Base-by-base conservation (phyloP, 2,329 filamentous ascomycete genomes). In the Colletotrichum sp. region DNA sequence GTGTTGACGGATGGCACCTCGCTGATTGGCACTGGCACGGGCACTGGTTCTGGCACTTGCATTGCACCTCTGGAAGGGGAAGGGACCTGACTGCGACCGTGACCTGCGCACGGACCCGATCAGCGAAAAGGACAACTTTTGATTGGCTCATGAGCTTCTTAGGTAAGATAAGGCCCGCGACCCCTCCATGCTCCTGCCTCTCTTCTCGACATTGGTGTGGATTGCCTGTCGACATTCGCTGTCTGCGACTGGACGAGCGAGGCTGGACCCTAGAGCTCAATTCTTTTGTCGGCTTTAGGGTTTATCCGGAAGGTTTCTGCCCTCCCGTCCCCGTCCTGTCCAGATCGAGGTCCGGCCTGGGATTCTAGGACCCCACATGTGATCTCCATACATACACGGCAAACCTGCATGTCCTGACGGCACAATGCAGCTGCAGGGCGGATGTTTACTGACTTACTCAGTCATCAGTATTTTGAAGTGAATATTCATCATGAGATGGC, bases 241-340 rank as follows among this genome's bases (percentile, higher is more conserved):
- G 54, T 13, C 33, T 68, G 18, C 68, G 57, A 63, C n/a, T 62
- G 57, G 69, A 21, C n/a, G n/a, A n/a, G 21, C 54, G 58, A 54
- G 67, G 67, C 68, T 71, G 62, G 63, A 62, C 55, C 68, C 68
- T 71, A 33, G 33, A 70, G 61, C 67, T 73, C 67, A 73, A 74
- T 74, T 72, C 67, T 62, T 55, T 55, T 61, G 62, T 71, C 71
- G 71, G 71, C 57, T 29, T 43, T 43, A 61, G 55, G 54, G 27
- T 73, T 73, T 38, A 71, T 73, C 71, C 71, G 71, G 21, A 51
- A 38, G 16, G 24, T 57, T 63, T 31, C 43, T 55, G 31, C 38
- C n/a, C 27, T 21, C 55, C 38, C n/a, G 21, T 21, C 55, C 68
- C 68, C 29, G 57, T 51, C n/a, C 43, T 12, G 57, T 61, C 57